Base-by-base conservation (phyloP, 2,329 filamentous ascomycete genomes). In the Shiraia bambusicola region DNA sequence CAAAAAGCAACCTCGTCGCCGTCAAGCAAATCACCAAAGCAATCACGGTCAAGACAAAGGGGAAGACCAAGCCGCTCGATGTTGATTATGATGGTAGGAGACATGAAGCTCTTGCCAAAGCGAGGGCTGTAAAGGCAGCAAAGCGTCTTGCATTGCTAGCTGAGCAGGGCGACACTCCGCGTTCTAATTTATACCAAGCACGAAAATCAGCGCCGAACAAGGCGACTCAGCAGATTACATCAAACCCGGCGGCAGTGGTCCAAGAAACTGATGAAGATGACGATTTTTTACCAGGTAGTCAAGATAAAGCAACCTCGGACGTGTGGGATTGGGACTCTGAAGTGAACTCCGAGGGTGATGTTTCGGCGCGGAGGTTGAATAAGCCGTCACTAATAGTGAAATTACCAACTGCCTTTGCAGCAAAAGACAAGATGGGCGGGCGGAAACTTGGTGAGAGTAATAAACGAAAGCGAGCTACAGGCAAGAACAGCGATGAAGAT, bases 391-490 rank as follows among this genome's bases (percentile, higher is more conserved):
- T 28, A 16, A 19, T 30, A 15, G 19, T 0, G 9, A 43, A 38
- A 17, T 38, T 33, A 28, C 37, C 41, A 19, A 28, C 38, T 10
- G 39, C 47, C 15, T 17, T 46, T 9, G 40, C 37, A 12, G 37
- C 29, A 15, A 49, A 31, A 28, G 22, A 30, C 15, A 47, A 45
- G 22, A 42, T 27, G 36, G 41, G 46, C 11, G 46, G 44, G 28
- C 24, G 15, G n/a, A 48, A 37, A 17, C 34, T 32, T 3, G 40
- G 31, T 36, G 46, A 35, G 22, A 38, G 39, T 6, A 49, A 34
- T 14, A 53, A 51, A 40, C 47, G 52, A 29, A 55, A 55, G 22
- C 36, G 52, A n/a, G n/a, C n/a, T n/a, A n/a, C n/a, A n/a, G 39
- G 40, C 42, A 14, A 9, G 51, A 6, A 40, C 22, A 50, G 49